Evolutionary conservation across 371 early-diverging fungal genomes (phyloP).

Genomic region (Actinomortierella ambigua): DNA sequence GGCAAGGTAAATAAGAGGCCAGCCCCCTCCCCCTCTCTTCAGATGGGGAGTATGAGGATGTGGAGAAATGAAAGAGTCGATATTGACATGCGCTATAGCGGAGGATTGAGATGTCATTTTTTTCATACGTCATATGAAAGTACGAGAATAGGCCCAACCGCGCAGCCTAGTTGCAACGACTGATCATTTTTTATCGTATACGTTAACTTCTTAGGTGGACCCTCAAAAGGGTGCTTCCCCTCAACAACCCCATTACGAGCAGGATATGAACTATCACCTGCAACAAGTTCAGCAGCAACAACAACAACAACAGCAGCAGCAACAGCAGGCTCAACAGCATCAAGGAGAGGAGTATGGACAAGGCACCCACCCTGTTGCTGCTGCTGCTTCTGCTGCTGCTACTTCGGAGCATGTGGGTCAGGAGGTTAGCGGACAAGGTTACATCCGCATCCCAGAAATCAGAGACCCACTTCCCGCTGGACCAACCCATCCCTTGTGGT

Average conservation of each 20-base stretch:
- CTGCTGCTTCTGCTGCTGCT: constrained; percentile 5
- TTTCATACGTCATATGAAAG: neutral
- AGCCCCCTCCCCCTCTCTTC: neutral
- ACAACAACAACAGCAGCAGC: constrained; percentile 5
- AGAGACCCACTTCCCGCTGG: constrained; percentile 10
- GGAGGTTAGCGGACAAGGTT: constrained; percentile 15
- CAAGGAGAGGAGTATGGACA: neutral
- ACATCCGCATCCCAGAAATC: constrained; percentile 30
- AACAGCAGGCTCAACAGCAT: constrained; percentile 3
- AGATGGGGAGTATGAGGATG: neutral
- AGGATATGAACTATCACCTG: neutral
- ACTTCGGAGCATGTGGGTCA: constrained; percentile 35
- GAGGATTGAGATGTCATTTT: constrained; percentile 7
- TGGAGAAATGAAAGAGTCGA: neutral
- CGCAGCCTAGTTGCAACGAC: neutral
- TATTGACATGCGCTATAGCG: no score
- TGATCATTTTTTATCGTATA: constrained; percentile 1
- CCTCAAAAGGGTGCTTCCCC: neutral
- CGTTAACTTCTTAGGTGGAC: neutral
- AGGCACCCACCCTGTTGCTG: constrained; percentile 4
- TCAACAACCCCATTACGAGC: constrained; percentile 1
- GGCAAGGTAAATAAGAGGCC: constrained; percentile 39
- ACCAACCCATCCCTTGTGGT: constrained; percentile 36
- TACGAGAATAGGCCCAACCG: neutral
- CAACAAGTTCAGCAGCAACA: constrained; percentile 4